phyloP scores from a whole-genome alignment of 2,329 filamentous ascomycete genomes.

The Fusarium sp. region DNA sequence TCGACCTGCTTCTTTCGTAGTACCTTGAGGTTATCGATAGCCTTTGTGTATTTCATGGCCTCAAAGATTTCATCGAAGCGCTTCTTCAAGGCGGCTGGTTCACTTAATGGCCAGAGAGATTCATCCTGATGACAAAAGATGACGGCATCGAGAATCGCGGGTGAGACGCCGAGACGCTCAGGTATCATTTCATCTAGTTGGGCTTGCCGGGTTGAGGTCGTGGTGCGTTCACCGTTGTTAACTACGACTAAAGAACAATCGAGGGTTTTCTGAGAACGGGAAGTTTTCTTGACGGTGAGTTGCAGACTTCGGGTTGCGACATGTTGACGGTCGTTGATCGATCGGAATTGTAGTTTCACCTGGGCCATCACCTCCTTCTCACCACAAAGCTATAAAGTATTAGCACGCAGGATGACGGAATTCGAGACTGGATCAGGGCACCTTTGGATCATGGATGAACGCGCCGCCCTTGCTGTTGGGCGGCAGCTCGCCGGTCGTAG shows the following conservation, averaged over 20 bases:
- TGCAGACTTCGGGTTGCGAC: conserved; percentile 87
- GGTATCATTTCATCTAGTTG: conserved; percentile 89
- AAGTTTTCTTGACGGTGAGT: conserved; percentile 85
- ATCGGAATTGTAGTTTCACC: conserved; percentile 88
- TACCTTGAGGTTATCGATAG: conserved; percentile 92
- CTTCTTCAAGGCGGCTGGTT: conserved; percentile 86
- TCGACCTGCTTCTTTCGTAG: conserved; percentile 85
- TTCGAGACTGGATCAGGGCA: conserved; percentile 48
- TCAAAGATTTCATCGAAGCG: conserved; percentile 98
- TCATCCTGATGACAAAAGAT: conserved; percentile 99
- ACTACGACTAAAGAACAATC: conserved; percentile 81
- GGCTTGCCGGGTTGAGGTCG: conserved; percentile 81
- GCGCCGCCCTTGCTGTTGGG: conserved; percentile 91
- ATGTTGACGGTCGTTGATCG: conserved; percentile 80
- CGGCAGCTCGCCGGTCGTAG: conserved; percentile 91
- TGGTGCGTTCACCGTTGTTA: conserved; percentile 81
- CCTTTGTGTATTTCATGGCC: conserved; percentile 95
- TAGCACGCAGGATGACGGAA: conserved; percentile 8
- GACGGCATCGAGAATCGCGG: conserved; percentile 89
- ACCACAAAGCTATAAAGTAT: conserved; percentile 68
- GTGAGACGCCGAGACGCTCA: conserved; percentile 86
- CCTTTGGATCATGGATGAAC: conserved; percentile 97
- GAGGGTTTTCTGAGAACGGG: conserved; percentile 81
- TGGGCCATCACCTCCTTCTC: conserved; percentile 92
- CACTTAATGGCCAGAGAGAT: conserved; percentile 95